Evolutionary conservation across 805 yeast species (phyloP).

Genomic region (Saccharomycopsis malanga): DNA sequence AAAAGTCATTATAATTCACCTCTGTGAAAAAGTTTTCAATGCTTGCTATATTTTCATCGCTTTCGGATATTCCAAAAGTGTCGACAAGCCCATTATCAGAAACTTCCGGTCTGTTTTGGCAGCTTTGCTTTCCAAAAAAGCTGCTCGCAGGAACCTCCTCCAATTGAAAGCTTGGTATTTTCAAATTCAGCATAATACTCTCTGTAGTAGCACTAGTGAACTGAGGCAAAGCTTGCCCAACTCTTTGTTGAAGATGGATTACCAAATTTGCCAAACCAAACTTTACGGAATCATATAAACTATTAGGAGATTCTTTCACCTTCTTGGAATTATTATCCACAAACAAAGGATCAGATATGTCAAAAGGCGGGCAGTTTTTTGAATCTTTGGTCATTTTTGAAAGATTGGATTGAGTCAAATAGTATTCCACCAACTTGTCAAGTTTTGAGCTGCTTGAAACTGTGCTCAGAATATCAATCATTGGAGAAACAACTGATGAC

Average conservation of each 20-base stretch:
- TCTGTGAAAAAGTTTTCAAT: constrained; percentile 16
- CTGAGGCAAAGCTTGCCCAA: background rate
- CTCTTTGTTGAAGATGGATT: background rate
- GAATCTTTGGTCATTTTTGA: background rate
- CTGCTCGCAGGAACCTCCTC: constrained; percentile 1
- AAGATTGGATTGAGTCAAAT: constrained; percentile 8
- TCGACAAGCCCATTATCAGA: too few species aligned
- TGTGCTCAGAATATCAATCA: background rate
- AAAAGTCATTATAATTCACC: constrained; percentile 2
- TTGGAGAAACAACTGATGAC: too few species aligned
- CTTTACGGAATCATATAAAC: background rate
- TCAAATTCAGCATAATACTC: background rate
- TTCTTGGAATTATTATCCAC: background rate
- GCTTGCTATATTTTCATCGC: background rate
- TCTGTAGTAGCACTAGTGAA: background rate
- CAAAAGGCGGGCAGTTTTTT: background rate
- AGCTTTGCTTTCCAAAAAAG: background rate
- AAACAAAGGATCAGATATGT: background rate
- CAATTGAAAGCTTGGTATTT: background rate
- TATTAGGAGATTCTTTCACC: background rate
- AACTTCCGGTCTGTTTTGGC: background rate
- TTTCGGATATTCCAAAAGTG: background rate
- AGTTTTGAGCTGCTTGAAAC: background rate
- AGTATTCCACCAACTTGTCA: constrained; percentile 4
- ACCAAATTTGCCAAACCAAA: background rate